Evolutionary conservation across 2,329 filamentous ascomycete genomes (phyloP), one percentile per base, ranked within the genome.

Genomic region (Trichoderma koningii): DNA sequence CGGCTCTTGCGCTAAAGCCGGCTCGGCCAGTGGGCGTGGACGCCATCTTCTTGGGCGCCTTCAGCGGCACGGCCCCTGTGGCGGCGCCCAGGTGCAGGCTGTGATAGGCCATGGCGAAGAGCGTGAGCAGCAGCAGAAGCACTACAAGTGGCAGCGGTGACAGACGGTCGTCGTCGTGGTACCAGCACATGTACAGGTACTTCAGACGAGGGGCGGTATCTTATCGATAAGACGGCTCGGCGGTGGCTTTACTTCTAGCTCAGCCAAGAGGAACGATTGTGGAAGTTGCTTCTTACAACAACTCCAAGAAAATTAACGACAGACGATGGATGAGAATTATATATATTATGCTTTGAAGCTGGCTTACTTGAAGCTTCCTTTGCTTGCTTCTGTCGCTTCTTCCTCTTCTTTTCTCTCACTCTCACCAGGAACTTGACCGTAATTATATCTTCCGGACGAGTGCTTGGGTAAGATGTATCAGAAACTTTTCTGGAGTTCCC

Each of bases 141-240:
- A 21, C 59, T 53, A 53, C 48, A 45, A 53, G 26, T 47, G 59
- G 42, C 50, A 62, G 59, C 47, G 50, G 42, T 57, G 57, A 42
- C 23, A 57, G 62, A 30, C 48, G 50, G 50, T 62, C 59, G 59
- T 44, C n/a, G 50, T 55, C 41, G 41, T 53, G 50, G 59, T 62
- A 62, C 48, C 42, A 38, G 59, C n/a, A 55, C 59, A 62, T 61
- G 57, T 61, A 62, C 59, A 34, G 34, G 59, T 62, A 62, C 59
- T 55, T 55, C 41, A 3, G 42, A 45, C 17, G 17, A 10, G 28
- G 52, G 52, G 44, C 50, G 23, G 51, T 34, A 23, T 23, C 23
- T 45, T 64, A 64, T 64, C 62, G 62, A 64, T 64, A 52, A 52
- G 14, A 52, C 51, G 19, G 50, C 19, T 47, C 42, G 21, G 47